phyloP scores from a whole-genome alignment of 768 basidiomycete species.

The Cystofilobasidium bisporidii region DNA sequence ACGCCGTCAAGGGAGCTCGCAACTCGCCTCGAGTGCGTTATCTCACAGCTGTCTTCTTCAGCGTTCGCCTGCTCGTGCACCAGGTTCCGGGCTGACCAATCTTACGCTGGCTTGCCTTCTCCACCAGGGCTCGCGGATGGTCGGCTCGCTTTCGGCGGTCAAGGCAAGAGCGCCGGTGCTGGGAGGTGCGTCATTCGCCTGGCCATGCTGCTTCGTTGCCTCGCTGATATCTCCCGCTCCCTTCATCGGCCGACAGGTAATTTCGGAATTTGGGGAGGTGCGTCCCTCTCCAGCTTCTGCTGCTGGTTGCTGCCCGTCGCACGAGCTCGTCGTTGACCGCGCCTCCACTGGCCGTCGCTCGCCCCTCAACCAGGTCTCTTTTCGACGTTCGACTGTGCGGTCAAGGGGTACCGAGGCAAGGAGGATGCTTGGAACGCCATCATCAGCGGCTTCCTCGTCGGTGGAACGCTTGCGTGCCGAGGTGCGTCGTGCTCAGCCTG shows the following conservation, averaged over 20 bases:
- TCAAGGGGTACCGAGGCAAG: constrained; percentile 93
- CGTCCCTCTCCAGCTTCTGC: not conserved
- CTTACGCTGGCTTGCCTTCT: not conserved
- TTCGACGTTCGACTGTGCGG: constrained; percentile 94
- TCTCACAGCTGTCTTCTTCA: no score
- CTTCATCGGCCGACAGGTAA: constrained; percentile 2
- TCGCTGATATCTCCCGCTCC: not conserved
- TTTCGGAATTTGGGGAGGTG: constrained; percentile 56
- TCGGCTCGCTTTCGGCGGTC: constrained; percentile 88
- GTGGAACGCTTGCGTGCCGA: constrained; percentile 85
- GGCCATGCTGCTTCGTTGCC: no score
- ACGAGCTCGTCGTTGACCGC: not conserved
- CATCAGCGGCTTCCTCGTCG: constrained; percentile 95
- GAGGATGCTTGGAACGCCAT: constrained; percentile 99
- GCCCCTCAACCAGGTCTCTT: constrained; percentile 49
- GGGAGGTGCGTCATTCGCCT: constrained; percentile 72
- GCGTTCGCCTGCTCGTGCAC: no score
- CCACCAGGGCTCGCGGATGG: constrained; percentile 82
- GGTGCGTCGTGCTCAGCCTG: constrained; percentile 52
- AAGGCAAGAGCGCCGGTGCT: constrained; percentile 97
- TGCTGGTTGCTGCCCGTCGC: not conserved
- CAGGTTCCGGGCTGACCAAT: no score
- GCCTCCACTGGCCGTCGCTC: not conserved
- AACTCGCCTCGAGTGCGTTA: constrained; percentile 80
- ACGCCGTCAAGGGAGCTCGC: constrained; percentile 93